Evolutionary conservation across 2,329 filamentous ascomycete genomes (phyloP).

Genomic region (Trichoderma lentiforme): DNA sequence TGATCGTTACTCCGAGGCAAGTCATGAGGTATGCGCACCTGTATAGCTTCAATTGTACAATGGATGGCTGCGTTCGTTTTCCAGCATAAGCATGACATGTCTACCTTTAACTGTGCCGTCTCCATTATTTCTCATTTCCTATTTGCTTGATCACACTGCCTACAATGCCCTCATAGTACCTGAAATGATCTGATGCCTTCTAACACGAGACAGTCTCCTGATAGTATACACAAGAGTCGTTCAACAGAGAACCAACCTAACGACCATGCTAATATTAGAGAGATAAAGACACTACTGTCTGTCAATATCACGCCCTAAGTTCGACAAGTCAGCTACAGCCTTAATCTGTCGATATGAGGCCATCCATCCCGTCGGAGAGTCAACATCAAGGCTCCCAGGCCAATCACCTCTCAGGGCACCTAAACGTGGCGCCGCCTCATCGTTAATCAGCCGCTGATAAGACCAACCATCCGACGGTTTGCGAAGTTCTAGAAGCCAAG

Average conservation of each 20-base stretch:
- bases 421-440: constrained; percentile 1
- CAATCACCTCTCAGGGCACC: background rate
- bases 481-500: background rate
- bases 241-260: background rate
- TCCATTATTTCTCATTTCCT: background rate
- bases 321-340: background rate
- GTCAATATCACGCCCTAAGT: background rate
- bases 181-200: background rate
- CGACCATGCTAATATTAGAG: background rate
- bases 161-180: background rate
- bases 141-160: too few relatives aligned
- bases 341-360: background rate
- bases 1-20: background rate
- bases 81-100: background rate
- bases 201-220: background rate
- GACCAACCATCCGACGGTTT: background rate
- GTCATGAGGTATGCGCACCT: background rate
- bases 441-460: background rate
- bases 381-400: background rate
- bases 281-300: background rate
- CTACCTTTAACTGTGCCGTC: background rate
- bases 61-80: background rate
- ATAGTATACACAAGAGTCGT: background rate
- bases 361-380: background rate
- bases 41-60: background rate